These are phyloP conservation scores for Byssochlamys sp. DNA, from an alignment of 2,329 filamentous ascomycete species.

Conservation along the genomic window DNA sequence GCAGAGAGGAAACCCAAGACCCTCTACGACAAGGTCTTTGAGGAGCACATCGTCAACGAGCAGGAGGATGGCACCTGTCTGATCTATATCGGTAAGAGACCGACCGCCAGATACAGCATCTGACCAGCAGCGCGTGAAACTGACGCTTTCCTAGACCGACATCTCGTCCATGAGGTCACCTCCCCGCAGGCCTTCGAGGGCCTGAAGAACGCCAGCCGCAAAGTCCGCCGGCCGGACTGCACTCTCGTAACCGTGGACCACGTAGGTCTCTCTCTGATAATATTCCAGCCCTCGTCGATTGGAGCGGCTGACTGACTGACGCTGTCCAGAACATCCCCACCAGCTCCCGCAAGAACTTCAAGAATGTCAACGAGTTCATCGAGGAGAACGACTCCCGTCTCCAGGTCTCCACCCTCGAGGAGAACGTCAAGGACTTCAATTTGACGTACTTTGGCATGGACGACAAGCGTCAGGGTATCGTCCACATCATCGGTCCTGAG, in stretches of 20 bases:
- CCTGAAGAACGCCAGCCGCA: constrained; percentile 74
- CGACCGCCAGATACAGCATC: not conserved
- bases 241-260: constrained; percentile 94
- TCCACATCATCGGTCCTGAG: constrained; percentile 95
- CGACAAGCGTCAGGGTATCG: constrained; percentile 94
- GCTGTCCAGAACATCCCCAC: constrained; percentile 76
- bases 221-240: constrained; percentile 88
- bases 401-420: constrained; percentile 90
- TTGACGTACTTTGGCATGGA: constrained; percentile 94
- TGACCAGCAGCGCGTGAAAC: not conserved
- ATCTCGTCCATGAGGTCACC: constrained; percentile 96
- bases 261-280: constrained; percentile 46
- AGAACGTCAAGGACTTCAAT: constrained; percentile 93
- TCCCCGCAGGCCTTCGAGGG: constrained; percentile 99
- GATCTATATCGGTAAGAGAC: constrained; percentile 73
- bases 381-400: constrained; percentile 85
- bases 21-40: constrained; percentile 95
- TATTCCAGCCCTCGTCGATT: not conserved
- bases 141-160: constrained; percentile 56
- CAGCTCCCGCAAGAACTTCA: constrained; percentile 78
- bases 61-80: constrained; percentile 86
- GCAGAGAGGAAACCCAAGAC: constrained; percentile 65
- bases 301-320: constrained; percentile 1
- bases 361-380: constrained; percentile 87
- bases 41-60: constrained; percentile 89